phyloP scores from a whole-genome alignment of 768 basidiomycete species.

The Mycena kentingensis region DNA sequence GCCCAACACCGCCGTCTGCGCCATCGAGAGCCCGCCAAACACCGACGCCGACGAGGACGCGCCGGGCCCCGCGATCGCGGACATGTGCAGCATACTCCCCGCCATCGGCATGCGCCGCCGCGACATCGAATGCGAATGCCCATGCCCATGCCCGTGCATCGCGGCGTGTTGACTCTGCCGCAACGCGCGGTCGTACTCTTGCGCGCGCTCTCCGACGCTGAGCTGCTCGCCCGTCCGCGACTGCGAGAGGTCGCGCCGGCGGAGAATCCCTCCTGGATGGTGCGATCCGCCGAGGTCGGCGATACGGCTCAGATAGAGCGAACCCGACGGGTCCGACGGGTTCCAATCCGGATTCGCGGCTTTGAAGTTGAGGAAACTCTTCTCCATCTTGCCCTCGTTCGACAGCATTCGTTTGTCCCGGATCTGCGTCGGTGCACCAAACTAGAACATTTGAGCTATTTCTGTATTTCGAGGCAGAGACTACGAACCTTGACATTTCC shows the following conservation, averaged over 20 bases:
- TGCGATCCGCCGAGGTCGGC: conserved; percentile 60
- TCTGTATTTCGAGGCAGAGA: background rate
- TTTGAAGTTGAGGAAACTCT: conserved; percentile 94
- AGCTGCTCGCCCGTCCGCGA: conserved; percentile 17
- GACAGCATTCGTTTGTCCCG: conserved; percentile 77
- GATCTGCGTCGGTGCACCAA: conserved; percentile 76
- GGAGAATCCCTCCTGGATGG: conserved; percentile 41
- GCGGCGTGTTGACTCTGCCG: conserved; percentile 66
- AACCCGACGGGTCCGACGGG: conserved; percentile 87
- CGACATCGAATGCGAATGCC: too few relatives aligned
- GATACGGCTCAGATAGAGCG: conserved; percentile 85
- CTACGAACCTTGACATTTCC: conserved; percentile 80
- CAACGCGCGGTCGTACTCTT: conserved; percentile 76
- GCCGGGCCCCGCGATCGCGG: conserved; percentile 42
- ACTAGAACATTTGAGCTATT: conserved; percentile 47
- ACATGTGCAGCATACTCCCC: conserved; percentile 50
- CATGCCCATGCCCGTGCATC: conserved; percentile 47
- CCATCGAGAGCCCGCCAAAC: conserved; percentile 55
- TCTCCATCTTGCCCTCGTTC: conserved; percentile 98
- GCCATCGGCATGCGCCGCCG: too few relatives aligned
- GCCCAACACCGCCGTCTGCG: conserved; percentile 71
- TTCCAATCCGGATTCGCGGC: conserved; percentile 96
- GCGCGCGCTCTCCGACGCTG: conserved; percentile 55
- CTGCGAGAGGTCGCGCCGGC: conserved; percentile 34
- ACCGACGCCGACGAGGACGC: conserved; percentile 41